phyloP scores from a whole-genome alignment of 2,329 filamentous ascomycete genomes.

The Cercospora sp. region DNA sequence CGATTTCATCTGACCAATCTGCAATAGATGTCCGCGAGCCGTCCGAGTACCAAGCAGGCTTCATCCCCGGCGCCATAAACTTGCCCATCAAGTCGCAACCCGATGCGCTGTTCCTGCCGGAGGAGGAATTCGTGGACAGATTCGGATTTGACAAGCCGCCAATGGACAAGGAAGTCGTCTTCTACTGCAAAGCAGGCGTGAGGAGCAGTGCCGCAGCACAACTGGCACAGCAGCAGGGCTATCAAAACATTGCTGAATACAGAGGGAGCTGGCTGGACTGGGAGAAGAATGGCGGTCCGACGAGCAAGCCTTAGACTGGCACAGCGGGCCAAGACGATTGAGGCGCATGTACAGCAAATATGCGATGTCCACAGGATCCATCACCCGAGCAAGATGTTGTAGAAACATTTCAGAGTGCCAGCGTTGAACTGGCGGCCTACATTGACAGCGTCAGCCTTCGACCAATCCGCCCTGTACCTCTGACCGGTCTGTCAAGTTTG shows the following conservation, averaged over 20 bases:
- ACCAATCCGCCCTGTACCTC: not conserved
- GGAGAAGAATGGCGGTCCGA: constrained; percentile 67
- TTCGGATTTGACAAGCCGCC: constrained; percentile 74
- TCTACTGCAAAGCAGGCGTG: constrained; percentile 93
- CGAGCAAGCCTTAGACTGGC: constrained; percentile 36
- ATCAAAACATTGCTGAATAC: constrained; percentile 69
- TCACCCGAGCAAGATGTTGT: not conserved
- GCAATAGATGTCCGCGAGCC: constrained; percentile 69
- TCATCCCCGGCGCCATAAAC: constrained; percentile 79
- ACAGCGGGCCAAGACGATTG: not conserved
- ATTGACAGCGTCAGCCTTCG: not conserved
- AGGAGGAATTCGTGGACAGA: constrained; percentile 77
- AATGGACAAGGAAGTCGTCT: constrained; percentile 62
- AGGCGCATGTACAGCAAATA: not conserved
- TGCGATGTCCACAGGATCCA: not conserved
- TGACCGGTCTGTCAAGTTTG: not conserved
- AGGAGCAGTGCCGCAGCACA: constrained; percentile 74
- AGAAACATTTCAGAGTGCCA: not conserved
- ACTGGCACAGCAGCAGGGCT: constrained; percentile 76
- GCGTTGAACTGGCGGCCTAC: not conserved
- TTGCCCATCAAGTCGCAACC: constrained; percentile 75
- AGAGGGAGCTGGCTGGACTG: constrained; percentile 80
- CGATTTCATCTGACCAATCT: not conserved
- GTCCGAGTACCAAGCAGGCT: constrained; percentile 62
- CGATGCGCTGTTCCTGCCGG: constrained; percentile 73